Conservation (phyloP, 495 filamentous ascomycete genomes). For the Trichoderma reesei region DNA sequence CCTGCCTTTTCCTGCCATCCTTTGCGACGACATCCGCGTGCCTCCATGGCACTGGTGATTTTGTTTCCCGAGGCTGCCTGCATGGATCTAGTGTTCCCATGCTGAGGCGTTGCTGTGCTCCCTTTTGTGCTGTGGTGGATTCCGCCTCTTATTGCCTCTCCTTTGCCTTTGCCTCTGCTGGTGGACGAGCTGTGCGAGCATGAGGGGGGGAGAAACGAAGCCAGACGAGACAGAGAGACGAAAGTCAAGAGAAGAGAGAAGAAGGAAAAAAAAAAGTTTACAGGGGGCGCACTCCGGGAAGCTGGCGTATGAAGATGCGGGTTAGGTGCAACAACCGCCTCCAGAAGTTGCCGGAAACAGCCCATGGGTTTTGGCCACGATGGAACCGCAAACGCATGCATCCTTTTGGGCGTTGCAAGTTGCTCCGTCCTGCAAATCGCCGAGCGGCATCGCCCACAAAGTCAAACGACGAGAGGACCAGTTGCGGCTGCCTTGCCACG, state of each 20-base stretch:
- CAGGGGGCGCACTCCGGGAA: background rate
- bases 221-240: too few relatives aligned
- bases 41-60: slow-evolving; percentile 3
- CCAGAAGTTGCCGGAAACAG: background rate
- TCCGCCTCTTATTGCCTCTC: background rate
- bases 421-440: slow-evolving; percentile 3
- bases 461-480: background rate
- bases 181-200: background rate
- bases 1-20: slow-evolving; percentile 6
- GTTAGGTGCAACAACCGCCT: background rate
- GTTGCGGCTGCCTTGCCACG: background rate
- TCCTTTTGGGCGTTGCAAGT: background rate
- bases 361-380: background rate
- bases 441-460: background rate
- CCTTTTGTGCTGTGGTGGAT: background rate
- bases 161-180: background rate
- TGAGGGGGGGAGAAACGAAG: too few relatives aligned
- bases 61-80: slow-evolving; percentile 8
- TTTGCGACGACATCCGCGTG: slow-evolving; percentile 8
- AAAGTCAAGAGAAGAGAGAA: background rate
- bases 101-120: slow-evolving; percentile 3
- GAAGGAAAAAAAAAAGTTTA: background rate
- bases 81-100: slow-evolving; percentile 9
- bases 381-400: background rate
- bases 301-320: background rate